Conservation (phyloP, 768 basidiomycete species). For the Boletus coccyginus region DNA sequence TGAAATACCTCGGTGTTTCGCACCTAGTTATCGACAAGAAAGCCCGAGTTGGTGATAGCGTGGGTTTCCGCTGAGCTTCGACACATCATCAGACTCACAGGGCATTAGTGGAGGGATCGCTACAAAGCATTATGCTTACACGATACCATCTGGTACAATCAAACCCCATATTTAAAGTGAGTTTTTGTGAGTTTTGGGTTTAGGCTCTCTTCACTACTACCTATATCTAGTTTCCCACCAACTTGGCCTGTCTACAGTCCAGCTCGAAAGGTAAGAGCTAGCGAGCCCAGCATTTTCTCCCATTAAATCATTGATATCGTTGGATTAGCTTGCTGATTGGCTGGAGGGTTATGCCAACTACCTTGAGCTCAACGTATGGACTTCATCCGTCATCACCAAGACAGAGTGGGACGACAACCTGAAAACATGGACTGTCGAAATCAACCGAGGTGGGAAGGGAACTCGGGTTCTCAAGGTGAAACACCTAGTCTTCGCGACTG, state of each 20-base stretch:
- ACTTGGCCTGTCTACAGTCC: slow-evolving; percentile 56
- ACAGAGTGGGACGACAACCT: slow-evolving; percentile 37
- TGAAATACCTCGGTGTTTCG: slow-evolving; percentile 56
- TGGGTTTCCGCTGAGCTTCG: slow-evolving; percentile 1
- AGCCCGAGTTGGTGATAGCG: slow-evolving; percentile 47
- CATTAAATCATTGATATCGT: not conserved
- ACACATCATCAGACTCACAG: not conserved
- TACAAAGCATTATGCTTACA: slow-evolving; percentile 59
- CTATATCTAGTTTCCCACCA: slow-evolving; percentile 45
- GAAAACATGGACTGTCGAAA: slow-evolving; percentile 44
- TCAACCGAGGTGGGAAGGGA: slow-evolving; percentile 34
- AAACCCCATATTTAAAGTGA: slow-evolving; percentile 54
- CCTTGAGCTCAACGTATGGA: slow-evolving; percentile 66
- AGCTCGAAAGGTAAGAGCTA: slow-evolving; percentile 41
- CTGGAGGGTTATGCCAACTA: slow-evolving; percentile 58
- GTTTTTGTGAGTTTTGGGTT: slow-evolving; percentile 11
- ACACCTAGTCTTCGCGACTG: slow-evolving; percentile 58
- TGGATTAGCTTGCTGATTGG: slow-evolving; percentile 57
- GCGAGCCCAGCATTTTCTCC: not conserved
- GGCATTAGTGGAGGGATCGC: slow-evolving; percentile 48
- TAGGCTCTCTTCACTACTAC: not conserved
- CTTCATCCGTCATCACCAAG: slow-evolving; percentile 42
- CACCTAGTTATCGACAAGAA: slow-evolving; percentile 59
- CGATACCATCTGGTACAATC: slow-evolving; percentile 51
- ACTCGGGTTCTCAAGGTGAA: slow-evolving; percentile 39